Evolutionary conservation across 345 rosid species (phyloP), one percentile per base, ranked within the genome.

Genomic region (Turritis glabra): DNA sequence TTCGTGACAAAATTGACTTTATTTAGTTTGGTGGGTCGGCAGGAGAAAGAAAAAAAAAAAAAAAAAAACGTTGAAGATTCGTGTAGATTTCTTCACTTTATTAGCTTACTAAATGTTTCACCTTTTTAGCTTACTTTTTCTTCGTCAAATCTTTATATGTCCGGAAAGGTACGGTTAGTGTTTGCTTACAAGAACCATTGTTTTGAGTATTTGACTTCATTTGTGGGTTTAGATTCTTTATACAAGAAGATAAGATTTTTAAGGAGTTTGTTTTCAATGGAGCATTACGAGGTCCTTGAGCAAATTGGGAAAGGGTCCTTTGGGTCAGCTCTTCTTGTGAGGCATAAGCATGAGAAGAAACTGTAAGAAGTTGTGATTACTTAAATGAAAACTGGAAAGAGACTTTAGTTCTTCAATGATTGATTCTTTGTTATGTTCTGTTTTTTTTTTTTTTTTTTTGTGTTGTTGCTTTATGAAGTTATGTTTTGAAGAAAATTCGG

Each of bases 321-420:
- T 33, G 98, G 98, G 70, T 87, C 97, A 15, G 98, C 98, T 44
- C 95, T 92, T 80, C 95, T 92, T 0, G 98, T 92, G 75, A 90
- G 91, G 84, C 98, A 92, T 75, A 92, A 89, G 71, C 96, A 90
- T 78, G 97, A 90, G 81, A 89, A 83, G 78, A 90, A 89, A 74
- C 91, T 83, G 98, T 92, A 67, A 87, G 93, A 18, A 58, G 11
- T 53, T 26, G 13, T 64, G 50, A 26, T 72, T 30, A 27, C 25
- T 54, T n/a, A 0, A 38, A 51, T 53, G 46, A 63, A 52, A 30
- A 40, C 19, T 64, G 18, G 64, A 54, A n/a, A 8, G 3, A 8
- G 25, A 12, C 1, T 73, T 21, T 64, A 6, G 15, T 29, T 63
- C 5, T 37, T 48, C 21, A 38, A 7, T 61, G 68, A 70, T 3